Base-by-base conservation (phyloP, 1,284 basidiomycete species). In the Athelia psychrophila region DNA sequence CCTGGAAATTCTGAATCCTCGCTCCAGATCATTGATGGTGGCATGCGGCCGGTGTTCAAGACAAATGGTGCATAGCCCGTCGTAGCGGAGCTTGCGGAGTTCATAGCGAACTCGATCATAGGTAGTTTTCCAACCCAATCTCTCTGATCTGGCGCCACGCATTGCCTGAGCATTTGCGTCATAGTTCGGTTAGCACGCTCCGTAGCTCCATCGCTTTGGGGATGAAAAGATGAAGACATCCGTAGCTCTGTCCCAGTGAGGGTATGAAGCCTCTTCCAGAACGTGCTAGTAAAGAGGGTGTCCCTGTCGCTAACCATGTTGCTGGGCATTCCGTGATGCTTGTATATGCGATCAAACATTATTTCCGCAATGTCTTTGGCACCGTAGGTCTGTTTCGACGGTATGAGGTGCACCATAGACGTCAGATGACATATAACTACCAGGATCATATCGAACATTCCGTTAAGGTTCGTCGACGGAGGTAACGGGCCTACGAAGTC, bases 401-500 rank as follows among this genome's bases (percentile, higher is more conserved):
- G 66, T 2, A 70, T 52, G 1, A 67, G 46, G 50, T 70, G 68
- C 16, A 66, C 64, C 61, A 68, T 66, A 1, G 56, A 60, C 0
- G 68, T 67, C 1, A 74, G 55, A 3, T 66, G 62, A 55, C 68
- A 60, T 15, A 74, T 69, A 0, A 75, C 54, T 0, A 71, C 66
- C 0, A 63, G 60, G 1, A 69, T 60, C 38, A 57, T 53, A 49
- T 73, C 66, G 50, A 58, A 71, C 3, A 56, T 49, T 1, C 63
- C 63, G 46, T 67, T 33, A 18, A 60, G 50, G 23, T 59, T 64
- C 20, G 53, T 50, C 0, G 69, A 70, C 9, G 57, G 49, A 0
- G 66, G 71, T 10, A 75, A 51, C 0, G 68, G 71, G 3, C 71
- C 68, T 2, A 74, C 65, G 44, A 73, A 73, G 51, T 73, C 71